A percentile compares a stretch with the other conserved stretches of the same genome.
Conservation (phyloP, 106 monocot genomes). For the Acanthochlamys bracteata region DNA sequence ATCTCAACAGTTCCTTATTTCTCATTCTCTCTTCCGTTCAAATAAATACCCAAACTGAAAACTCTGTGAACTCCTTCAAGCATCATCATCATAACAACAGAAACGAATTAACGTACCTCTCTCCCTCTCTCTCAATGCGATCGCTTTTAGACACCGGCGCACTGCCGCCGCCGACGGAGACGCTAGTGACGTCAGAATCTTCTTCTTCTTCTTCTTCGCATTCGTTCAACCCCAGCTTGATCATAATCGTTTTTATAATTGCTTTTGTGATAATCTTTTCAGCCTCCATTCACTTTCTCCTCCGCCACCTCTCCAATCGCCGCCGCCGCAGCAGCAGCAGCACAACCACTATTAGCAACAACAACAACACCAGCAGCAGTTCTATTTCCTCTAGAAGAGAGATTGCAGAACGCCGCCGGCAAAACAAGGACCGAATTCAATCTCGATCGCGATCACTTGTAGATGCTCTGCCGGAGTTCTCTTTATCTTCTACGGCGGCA, state of each 20-base stretch:
- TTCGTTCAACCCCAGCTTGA: constrained; percentile 30
- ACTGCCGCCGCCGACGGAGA: constrained; percentile 11
- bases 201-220: neutral
- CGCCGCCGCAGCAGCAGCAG: neutral
- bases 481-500: constrained; percentile 17
- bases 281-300: constrained; percentile 55
- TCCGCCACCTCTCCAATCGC: constrained; percentile 39
- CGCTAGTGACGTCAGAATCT: neutral
- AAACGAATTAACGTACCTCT: neutral
- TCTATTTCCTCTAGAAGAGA: neutral
- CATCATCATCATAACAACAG: neutral
- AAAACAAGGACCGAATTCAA: no score
- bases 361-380: neutral
- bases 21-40: neutral
- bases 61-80: neutral
- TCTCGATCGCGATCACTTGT: constrained; percentile 18
- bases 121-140: constrained; percentile 3
- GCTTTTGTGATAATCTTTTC: constrained; percentile 43
- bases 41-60: neutral
- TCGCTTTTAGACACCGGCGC: neutral
- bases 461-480: constrained; percentile 69
- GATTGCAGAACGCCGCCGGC: no score
- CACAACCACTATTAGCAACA: neutral
- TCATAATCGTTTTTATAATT: constrained; percentile 54
- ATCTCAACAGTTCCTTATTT: neutral